Evolutionary conservation across 176 grass and related monocot genomes (phyloP), one percentile per base, ranked within the genome.

Genomic region (Lolium perenne): DNA sequence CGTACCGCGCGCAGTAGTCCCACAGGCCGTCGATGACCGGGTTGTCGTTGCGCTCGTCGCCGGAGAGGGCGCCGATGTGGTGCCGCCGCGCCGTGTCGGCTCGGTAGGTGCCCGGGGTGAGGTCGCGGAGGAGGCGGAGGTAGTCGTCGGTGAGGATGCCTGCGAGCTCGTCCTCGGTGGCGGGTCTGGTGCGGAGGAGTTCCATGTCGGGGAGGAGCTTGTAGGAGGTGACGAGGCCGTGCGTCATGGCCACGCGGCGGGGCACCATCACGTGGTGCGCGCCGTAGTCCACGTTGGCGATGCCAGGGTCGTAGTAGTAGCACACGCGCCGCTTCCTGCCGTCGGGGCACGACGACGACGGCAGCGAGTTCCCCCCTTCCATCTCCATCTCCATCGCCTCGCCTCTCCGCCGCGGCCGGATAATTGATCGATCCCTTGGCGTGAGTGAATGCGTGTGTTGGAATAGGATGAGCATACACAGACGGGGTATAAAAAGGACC

Each of bases 301-400:
- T 87, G 46, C 82, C 74, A 0, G 85, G 65, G 54, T 97, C 94
- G 79, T 97, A 97, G 89, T 92, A 97, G 85, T 93, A 97, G 77
- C 89, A 90, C 26, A 93, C 94, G 60, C 88, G 85, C 17, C 92
- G 89, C 91, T 86, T 89, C 75, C 60, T 56, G 40, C 32, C 74
- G 45, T 87, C 84, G 23, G 18, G 3, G 63, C 62, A 81, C 69
- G 78, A 82, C 53, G 84, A 16, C 22, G 88, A 88, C 22, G 87
- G 74, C 10, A 95, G 78, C 68, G 93, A 92, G 51, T 92, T 92
- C 2, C 82, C 46, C 7, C n/a, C n/a, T n/a, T 79, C 77, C 12
- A n/a, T 59, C 21, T 58, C 81, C 51, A 83, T 35, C 32, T 35
- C 32, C 32, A 35, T 35, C 32, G 32, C 32, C 32, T 82, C 40